A percentile compares a stretch with the other conserved stretches of the same genome.
phyloP scores from a whole-genome alignment of 768 basidiomycete genomes.

The Mrakia blollopis region DNA sequence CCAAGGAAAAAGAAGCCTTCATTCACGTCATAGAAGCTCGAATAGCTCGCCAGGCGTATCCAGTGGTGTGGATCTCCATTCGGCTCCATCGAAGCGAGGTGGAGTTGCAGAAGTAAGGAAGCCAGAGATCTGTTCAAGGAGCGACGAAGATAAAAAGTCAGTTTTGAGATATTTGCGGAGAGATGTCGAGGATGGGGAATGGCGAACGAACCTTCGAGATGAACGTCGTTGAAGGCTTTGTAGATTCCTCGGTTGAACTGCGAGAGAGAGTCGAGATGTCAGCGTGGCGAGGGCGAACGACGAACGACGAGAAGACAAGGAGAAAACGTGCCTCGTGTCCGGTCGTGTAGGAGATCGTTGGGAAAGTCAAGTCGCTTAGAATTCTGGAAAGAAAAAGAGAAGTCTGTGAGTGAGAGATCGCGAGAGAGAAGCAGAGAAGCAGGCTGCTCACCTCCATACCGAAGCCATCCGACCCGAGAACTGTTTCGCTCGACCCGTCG shows the following conservation, averaged over 20 bases:
- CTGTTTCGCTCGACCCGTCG: constrained; percentile 78
- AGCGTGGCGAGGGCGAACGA: constrained; percentile 24
- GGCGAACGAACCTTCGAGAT: constrained; percentile 49
- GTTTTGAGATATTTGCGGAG: not conserved
- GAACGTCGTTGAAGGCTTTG: constrained; percentile 90
- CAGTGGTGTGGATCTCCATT: constrained; percentile 96
- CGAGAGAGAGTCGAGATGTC: constrained; percentile 58
- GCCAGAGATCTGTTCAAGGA: constrained; percentile 75
- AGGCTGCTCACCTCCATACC: constrained; percentile 60
- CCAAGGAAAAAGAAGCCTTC: not conserved
- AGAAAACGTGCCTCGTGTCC: constrained; percentile 43
- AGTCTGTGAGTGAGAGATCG: too few species aligned
- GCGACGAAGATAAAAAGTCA: not conserved
- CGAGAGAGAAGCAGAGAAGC: not conserved
- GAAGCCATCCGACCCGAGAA: constrained; percentile 86
- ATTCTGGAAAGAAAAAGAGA: constrained; percentile 41
- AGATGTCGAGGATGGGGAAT: not conserved
- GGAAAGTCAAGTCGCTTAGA: constrained; percentile 88
- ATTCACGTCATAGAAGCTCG: constrained; percentile 85
- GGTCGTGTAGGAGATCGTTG: constrained; percentile 87
- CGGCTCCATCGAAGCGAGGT: constrained; percentile 92
- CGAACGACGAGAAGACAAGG: not conserved
- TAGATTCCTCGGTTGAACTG: constrained; percentile 93
- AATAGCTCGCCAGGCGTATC: constrained; percentile 82
- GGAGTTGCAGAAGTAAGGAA: constrained; percentile 96